phyloP scores from a whole-genome alignment of 768 basidiomycete genomes.

The Ephemerocybe angulata region DNA sequence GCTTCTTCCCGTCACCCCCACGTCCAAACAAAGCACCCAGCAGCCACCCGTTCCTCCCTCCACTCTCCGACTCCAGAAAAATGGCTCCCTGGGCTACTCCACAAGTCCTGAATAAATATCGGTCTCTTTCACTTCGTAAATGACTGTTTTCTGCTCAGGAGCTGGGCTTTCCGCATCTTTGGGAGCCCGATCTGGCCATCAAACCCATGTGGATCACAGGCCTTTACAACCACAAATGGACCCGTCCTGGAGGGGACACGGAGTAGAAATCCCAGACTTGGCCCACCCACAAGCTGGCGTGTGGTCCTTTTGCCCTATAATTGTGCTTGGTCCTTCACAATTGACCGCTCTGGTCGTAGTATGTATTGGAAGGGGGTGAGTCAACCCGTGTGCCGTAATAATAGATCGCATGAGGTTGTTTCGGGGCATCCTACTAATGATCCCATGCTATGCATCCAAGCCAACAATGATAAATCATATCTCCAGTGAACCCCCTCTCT shows the following conservation, averaged over 20 bases:
- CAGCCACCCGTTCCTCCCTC: not conserved
- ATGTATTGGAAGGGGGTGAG: not conserved
- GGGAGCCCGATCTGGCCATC: constrained; percentile 1
- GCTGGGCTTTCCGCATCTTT: not conserved
- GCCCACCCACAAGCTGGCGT: not conserved
- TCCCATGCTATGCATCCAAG: not conserved
- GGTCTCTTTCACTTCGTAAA: too few relatives aligned
- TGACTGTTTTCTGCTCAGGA: not conserved
- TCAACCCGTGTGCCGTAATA: not conserved
- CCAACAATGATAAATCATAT: not conserved
- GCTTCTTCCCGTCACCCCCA: constrained; percentile 14
- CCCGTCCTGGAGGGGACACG: not conserved
- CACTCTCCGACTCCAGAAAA: not conserved
- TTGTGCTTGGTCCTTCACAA: not conserved
- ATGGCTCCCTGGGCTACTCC: not conserved
- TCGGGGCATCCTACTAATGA: not conserved
- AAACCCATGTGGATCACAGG: constrained; percentile 11
- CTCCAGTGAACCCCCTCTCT: too few relatives aligned
- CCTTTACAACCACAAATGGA: not conserved
- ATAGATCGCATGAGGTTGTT: not conserved
- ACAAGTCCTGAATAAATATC: not conserved
- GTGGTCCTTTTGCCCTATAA: not conserved
- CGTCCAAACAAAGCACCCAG: constrained; percentile 9
- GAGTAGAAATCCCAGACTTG: not conserved
- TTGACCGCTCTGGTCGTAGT: not conserved